Conservation (phyloP, 2,329 filamentous ascomycete species). For the Gaeumannomyces tritici region DNA sequence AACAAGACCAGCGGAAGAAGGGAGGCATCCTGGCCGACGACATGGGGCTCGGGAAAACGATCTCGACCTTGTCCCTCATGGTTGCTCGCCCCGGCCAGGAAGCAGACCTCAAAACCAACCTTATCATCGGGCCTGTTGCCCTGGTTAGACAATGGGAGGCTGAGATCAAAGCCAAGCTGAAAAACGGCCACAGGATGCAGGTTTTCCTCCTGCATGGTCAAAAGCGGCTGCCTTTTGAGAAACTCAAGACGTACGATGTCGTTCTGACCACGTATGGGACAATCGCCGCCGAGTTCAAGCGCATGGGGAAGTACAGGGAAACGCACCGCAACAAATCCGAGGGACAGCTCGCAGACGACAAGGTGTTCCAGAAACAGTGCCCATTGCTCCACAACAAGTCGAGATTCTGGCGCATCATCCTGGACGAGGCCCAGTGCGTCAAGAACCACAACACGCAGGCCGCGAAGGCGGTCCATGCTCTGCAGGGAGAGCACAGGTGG, state of each 20-base stretch:
- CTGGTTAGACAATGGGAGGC: constrained; percentile 77
- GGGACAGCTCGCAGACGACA: constrained; percentile 15
- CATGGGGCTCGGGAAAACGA: constrained; percentile 79
- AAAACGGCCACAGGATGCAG: constrained; percentile 45
- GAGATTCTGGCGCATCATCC: constrained; percentile 59
- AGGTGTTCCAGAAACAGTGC: constrained; percentile 27
- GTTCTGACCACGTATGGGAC: constrained; percentile 75
- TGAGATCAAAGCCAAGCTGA: constrained; percentile 65
- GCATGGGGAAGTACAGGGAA: constrained; percentile 42
- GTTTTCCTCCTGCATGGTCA: constrained; percentile 60
- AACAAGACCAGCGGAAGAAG: constrained; percentile 58
- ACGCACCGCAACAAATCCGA: constrained; percentile 18
- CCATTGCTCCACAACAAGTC: constrained; percentile 50
- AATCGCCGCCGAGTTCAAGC: constrained; percentile 57
- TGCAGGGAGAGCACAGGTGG: constrained; percentile 56
- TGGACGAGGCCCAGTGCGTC: constrained; percentile 75
- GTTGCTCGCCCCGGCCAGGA: constrained; percentile 54
- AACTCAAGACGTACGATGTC: constrained; percentile 59
- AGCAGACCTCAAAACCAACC: constrained; percentile 52
- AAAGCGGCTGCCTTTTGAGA: constrained; percentile 48
- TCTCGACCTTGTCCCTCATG: constrained; percentile 73
- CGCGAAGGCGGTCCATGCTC: constrained; percentile 46
- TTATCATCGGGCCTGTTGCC: constrained; percentile 74
- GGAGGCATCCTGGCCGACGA: constrained; percentile 72
- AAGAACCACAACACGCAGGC: constrained; percentile 61